phyloP scores from a whole-genome alignment of 129 eudicot genomes.

The Arctium minus region DNA sequence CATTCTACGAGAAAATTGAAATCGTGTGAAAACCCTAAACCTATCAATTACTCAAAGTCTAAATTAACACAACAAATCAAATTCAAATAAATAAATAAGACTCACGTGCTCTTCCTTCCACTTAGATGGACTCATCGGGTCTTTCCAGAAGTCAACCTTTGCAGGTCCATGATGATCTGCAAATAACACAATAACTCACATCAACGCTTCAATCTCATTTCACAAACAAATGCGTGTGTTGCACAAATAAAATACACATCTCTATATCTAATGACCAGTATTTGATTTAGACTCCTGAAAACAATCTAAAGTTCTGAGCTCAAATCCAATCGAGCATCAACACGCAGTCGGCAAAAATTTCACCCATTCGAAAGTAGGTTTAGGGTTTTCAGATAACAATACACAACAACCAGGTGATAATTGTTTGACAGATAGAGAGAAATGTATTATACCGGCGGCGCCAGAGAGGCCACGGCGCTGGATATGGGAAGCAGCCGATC shows the following conservation, averaged over 20 bases:
- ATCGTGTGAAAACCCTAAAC: conserved; percentile 21
- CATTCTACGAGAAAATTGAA: not conserved
- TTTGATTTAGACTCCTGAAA: not conserved
- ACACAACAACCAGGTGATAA: not conserved
- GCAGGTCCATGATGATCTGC: conserved; percentile 85
- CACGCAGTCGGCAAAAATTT: not conserved
- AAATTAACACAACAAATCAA: not conserved
- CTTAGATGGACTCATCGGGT: conserved; percentile 75
- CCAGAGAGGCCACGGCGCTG: conserved; percentile 88
- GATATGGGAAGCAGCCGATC: conserved; percentile 44
- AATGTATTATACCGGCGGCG: conserved; percentile 61
- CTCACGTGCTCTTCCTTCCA: conserved; percentile 99
- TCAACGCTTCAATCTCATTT: not conserved
- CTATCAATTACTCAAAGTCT: not conserved
- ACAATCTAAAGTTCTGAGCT: not conserved
- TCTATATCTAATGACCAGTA: not conserved
- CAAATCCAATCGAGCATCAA: not conserved
- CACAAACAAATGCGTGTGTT: not conserved
- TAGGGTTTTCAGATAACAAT: not conserved
- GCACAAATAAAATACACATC: not conserved
- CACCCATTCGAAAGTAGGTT: not conserved
- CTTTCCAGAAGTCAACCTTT: conserved; percentile 75
- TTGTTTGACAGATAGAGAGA: not conserved
- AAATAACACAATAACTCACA: conserved; percentile 11
- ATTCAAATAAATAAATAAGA: not conserved